Evolutionary conservation across 1,284 basidiomycete genomes (phyloP).

Genomic region (Cystobasidium pallidum): DNA sequence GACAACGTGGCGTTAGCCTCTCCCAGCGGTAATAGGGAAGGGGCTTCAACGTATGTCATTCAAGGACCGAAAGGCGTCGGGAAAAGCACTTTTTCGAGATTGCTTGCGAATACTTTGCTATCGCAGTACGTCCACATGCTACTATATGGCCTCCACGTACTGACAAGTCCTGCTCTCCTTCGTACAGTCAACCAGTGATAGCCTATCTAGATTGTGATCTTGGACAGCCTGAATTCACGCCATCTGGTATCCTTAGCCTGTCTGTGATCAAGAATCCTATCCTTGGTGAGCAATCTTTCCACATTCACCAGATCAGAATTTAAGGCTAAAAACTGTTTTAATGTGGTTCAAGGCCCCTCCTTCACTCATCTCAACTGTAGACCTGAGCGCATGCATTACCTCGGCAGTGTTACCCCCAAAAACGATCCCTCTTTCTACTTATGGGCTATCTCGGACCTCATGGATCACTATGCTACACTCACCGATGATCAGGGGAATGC

Average conservation of each 20-base stretch:
- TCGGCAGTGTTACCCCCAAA: constrained; percentile 78
- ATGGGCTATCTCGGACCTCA: constrained; percentile 67
- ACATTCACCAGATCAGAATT: not conserved
- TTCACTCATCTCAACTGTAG: constrained; percentile 73
- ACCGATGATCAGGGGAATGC: constrained; percentile 48
- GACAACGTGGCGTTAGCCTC: constrained; percentile 49
- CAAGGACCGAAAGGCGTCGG: constrained; percentile 84
- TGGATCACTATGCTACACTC: constrained; percentile 65
- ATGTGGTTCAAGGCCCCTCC: constrained; percentile 66
- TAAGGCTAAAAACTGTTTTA: constrained; percentile 15
- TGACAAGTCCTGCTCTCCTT: not conserved
- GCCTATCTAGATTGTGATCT: constrained; percentile 90
- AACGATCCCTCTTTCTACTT: constrained; percentile 80
- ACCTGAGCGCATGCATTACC: constrained; percentile 76
- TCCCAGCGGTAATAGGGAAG: constrained; percentile 36
- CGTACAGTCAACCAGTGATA: constrained; percentile 67
- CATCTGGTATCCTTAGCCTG: constrained; percentile 80
- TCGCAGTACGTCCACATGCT: constrained; percentile 54
- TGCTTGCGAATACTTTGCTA: constrained; percentile 72
- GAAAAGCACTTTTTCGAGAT: constrained; percentile 83
- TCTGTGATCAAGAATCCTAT: constrained; percentile 70
- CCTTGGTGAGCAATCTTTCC: constrained; percentile 64
- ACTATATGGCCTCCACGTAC: not conserved
- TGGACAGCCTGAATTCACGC: constrained; percentile 92
- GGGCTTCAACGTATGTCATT: constrained; percentile 63